Evolutionary conservation across 768 basidiomycete species (phyloP).

Genomic region (Harrya chromipes): DNA sequence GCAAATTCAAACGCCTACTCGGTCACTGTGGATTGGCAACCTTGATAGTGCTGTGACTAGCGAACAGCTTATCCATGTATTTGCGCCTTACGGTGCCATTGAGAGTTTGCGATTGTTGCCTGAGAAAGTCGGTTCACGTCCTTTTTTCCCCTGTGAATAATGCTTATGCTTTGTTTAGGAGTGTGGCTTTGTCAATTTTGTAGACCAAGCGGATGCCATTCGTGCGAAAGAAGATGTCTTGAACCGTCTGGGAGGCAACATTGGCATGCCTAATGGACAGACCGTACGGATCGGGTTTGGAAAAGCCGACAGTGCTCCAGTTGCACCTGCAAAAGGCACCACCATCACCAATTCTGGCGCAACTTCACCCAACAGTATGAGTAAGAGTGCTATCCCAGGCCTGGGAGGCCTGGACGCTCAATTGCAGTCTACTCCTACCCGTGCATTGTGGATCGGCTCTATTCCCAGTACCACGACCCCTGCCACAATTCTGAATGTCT

Average conservation of each 20-base stretch:
- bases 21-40: conserved; percentile 98
- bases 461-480: conserved; percentile 96
- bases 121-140: conserved; percentile 70
- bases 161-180: conserved; percentile 53
- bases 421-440: conserved; percentile 85
- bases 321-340: conserved; percentile 79
- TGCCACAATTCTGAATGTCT: conserved; percentile 90
- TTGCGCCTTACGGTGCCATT: conserved; percentile 95
- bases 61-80: conserved; percentile 92
- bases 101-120: conserved; percentile 93
- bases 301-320: conserved; percentile 94
- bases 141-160: background rate
- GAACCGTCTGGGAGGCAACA: conserved; percentile 91
- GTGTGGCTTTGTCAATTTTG: conserved; percentile 99
- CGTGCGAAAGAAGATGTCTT: conserved; percentile 97
- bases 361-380: conserved; percentile 54
- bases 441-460: conserved; percentile 97
- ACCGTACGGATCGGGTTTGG: conserved; percentile 98
- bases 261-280: conserved; percentile 92
- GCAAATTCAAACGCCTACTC: conserved; percentile 89
- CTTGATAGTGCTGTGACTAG: conserved; percentile 92
- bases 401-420: conserved; percentile 78
- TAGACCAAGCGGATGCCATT: conserved; percentile 93
- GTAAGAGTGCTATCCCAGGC: conserved; percentile 52
- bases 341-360: conserved; percentile 59